Conservation (phyloP, 2,329 filamentous ascomycete species). For the Pyrenophora teres region DNA sequence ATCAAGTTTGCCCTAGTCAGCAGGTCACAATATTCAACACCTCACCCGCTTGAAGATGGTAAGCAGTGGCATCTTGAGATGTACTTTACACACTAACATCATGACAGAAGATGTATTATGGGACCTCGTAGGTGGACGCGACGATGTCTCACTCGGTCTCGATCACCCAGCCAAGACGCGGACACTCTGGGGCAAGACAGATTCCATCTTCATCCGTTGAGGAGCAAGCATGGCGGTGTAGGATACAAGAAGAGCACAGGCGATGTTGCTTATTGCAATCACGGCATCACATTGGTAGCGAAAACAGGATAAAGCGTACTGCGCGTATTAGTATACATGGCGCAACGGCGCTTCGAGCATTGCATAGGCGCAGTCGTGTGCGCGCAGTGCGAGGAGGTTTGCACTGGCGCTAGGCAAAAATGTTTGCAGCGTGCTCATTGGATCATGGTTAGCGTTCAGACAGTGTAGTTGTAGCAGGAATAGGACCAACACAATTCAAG, state of each 20-base stretch:
- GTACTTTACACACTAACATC: conserved; percentile 12
- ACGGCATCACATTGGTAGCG: conserved; percentile 4
- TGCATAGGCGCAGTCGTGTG: conserved; percentile 13
- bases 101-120: conserved; percentile 52
- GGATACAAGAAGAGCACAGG: conserved; percentile 20
- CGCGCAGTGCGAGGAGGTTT: conserved; percentile 6
- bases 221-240: conserved; percentile 20
- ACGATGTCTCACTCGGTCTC: conserved; percentile 56
- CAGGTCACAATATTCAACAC: conserved; percentile 72
- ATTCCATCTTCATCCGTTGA: conserved; percentile 66
- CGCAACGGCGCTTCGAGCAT: conserved; percentile 13
- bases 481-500: neutral
- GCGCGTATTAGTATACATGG: conserved; percentile 5
- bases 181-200: conserved; percentile 63
- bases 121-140: conserved; percentile 46
- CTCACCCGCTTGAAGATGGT: conserved; percentile 88
- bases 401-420: conserved; percentile 5
- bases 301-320: conserved; percentile 1
- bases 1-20: conserved; percentile 86
- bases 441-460: conserved; percentile 6
- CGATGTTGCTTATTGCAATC: neutral
- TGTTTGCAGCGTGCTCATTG: conserved; percentile 4
- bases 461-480: conserved; percentile 9
- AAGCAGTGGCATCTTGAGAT: conserved; percentile 43
- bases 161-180: conserved; percentile 67